These are phyloP conservation scores for Chlorella sp. DNA, from an alignment of 139 green algal genomes.

Conservation along the genomic window DNA sequence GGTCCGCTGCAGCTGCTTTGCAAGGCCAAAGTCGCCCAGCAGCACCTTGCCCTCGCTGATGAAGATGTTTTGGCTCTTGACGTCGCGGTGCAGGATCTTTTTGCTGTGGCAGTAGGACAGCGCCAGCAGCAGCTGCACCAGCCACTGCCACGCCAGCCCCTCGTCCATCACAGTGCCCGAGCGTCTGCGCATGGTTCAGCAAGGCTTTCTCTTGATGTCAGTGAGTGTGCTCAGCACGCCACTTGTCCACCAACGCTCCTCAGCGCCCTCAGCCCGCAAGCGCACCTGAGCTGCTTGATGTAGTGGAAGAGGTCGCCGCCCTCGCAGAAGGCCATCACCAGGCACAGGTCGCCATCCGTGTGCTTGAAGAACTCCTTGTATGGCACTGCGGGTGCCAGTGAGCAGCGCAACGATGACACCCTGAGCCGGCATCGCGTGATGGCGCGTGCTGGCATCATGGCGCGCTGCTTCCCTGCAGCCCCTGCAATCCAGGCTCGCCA, in stretches of 20 bases:
- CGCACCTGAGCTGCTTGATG: constrained; percentile 19
- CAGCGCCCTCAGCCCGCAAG: too few species aligned
- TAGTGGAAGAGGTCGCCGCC: constrained; percentile 28
- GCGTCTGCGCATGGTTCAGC: constrained; percentile 14
- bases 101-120: constrained; percentile 37
- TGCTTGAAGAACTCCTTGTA: constrained; percentile 45
- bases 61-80: constrained; percentile 53
- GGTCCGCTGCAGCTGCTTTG: constrained; percentile 35
- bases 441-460: neutral
- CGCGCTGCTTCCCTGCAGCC: too few species aligned
- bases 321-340: constrained; percentile 41
- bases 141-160: constrained; percentile 26
- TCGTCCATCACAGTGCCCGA: constrained; percentile 18
- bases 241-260: too few species aligned
- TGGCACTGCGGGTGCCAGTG: constrained; percentile 7
- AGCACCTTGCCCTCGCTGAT: constrained; percentile 29
- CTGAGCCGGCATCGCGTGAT: neutral
- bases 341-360: constrained; percentile 28
- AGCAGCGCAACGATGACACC: neutral
- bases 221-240: too few species aligned
- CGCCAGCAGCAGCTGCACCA: constrained; percentile 37
- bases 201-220: neutral
- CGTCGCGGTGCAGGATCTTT: constrained; percentile 43
- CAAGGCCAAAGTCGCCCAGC: constrained; percentile 48
- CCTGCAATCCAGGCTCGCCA: too few species aligned